Evolutionary conservation across 1,139 yeast genomes (phyloP), one percentile per base, ranked within the genome.

Genomic region (Saccharomyces hybrid): DNA sequence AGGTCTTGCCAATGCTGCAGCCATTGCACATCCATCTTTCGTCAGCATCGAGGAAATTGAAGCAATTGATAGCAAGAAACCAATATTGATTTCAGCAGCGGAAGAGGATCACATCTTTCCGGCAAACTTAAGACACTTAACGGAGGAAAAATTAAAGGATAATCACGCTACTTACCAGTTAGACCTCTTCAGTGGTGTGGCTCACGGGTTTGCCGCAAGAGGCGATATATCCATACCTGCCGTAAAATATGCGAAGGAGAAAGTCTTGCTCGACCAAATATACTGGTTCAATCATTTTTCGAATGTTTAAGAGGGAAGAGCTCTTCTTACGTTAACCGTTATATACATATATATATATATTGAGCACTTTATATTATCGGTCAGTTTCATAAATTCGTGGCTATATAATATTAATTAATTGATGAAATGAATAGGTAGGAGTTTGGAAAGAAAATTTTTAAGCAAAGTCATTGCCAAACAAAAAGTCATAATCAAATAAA

Each of bases 11-110:
- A 78, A 82, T 57, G 86, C 77, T 31, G 89, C 80, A 61, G 95
- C 91, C 9, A 69, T 80, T 56, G 93, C 91, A 13, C 97, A 90
- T 70, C 97, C 97, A 11, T 84, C 95, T 1, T 77, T 83, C 57
- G 84, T 87, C 34, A 56, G 77, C 8, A 76, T 78, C 31, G 89
- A 82, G 30, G 95, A 86, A 62, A 77, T 88, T 52, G 78, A 75
- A 51, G 80, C 75, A 3, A 70, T 88, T 59, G 62, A 64, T 9
- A 56, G 55, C 50, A 69, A 65, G 50, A 80, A 77, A 59, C 96
- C 96, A 28, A 50, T 89, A 30, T 59, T 83, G 58, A 82, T 89
- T 59, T 76, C 86, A 41, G 88, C 88, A 56, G 93, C 95, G 50
- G 88, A 86, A 71, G 70, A 63, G 11, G 97, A 90, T 68, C 54